Conservation (phyloP, 2,329 filamentous ascomycete species). For the Penicillium freii region DNA sequence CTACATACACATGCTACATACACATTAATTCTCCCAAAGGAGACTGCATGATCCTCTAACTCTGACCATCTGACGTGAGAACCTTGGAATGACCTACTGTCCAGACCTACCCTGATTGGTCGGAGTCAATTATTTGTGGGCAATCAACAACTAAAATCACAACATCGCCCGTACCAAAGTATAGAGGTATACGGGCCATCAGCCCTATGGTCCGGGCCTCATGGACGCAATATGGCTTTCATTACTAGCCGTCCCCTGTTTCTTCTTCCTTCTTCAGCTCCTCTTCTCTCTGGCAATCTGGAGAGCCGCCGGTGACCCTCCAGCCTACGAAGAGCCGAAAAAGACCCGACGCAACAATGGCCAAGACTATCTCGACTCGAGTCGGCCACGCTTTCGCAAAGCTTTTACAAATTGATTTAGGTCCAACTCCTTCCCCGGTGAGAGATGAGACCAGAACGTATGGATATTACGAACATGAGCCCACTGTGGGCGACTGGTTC, state of each 20-base stretch:
- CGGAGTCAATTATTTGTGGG: background rate
- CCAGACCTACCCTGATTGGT: background rate
- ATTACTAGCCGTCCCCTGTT: background rate
- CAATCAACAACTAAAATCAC: conserved; percentile 5
- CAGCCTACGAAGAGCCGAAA: background rate
- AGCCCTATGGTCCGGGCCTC: background rate
- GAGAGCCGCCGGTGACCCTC: background rate
- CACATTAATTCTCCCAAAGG: no score
- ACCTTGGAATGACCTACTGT: background rate
- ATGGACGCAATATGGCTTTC: background rate
- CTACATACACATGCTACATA: no score
- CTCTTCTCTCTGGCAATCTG: conserved; percentile 3
- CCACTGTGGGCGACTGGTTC: conserved; percentile 69
- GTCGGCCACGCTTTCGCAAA: conserved; percentile 9
- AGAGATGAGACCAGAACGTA: background rate
- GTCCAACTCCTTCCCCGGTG: conserved; percentile 20
- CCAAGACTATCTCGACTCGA: conserved; percentile 4
- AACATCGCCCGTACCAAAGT: conserved; percentile 4
- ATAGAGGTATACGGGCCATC: background rate
- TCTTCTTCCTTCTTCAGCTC: conserved; percentile 4
- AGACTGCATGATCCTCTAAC: background rate
- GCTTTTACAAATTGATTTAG: background rate
- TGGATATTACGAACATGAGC: conserved; percentile 72
- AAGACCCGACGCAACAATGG: conserved; percentile 4
- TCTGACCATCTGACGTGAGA: background rate